Conservation (phyloP, 192 early-diverging fungal genomes). For the Gryganskiella cystojenkinii region DNA sequence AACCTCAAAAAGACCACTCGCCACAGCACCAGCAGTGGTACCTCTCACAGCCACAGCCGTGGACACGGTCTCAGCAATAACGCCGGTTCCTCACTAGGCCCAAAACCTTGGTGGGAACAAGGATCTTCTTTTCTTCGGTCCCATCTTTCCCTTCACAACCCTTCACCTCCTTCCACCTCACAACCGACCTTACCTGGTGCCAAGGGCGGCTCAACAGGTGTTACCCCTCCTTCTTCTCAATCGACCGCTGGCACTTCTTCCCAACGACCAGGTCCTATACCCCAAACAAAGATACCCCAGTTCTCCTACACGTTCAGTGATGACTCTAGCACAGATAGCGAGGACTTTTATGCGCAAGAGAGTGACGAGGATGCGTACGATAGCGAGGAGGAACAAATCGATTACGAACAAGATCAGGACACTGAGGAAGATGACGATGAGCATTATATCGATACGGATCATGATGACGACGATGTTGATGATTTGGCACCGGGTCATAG, state of each 20-base stretch:
- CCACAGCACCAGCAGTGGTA: neutral
- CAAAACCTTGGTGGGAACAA: slow-evolving; percentile 54
- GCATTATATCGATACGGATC: neutral
- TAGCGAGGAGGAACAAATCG: slow-evolving; percentile 16
- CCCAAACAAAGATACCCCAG: slow-evolving; percentile 29
- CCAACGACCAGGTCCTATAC: neutral
- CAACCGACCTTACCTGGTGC: neutral
- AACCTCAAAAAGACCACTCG: slow-evolving; percentile 1
- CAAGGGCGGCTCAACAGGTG: neutral
- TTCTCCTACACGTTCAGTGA: slow-evolving; percentile 37
- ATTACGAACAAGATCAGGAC: slow-evolving; percentile 17
- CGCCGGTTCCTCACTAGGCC: neutral
- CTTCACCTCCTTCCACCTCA: neutral
- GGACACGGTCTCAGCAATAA: neutral
- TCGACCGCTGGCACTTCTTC: neutral
- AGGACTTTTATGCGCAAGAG: neutral
- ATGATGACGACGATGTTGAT: neutral
- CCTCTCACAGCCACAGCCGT: neutral
- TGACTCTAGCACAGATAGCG: slow-evolving; percentile 1
- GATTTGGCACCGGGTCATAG: neutral
- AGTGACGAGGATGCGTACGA: slow-evolving; percentile 10
- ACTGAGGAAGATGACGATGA: slow-evolving; percentile 12
- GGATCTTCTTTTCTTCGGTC: slow-evolving; percentile 23
- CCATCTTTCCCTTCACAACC: slow-evolving; percentile 14
- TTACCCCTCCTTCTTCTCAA: neutral